Evolutionary conservation across 2,329 filamentous ascomycete species (phyloP), one percentile per base, ranked within the genome.

Genomic region (Pseudogymnoascus sp.): DNA sequence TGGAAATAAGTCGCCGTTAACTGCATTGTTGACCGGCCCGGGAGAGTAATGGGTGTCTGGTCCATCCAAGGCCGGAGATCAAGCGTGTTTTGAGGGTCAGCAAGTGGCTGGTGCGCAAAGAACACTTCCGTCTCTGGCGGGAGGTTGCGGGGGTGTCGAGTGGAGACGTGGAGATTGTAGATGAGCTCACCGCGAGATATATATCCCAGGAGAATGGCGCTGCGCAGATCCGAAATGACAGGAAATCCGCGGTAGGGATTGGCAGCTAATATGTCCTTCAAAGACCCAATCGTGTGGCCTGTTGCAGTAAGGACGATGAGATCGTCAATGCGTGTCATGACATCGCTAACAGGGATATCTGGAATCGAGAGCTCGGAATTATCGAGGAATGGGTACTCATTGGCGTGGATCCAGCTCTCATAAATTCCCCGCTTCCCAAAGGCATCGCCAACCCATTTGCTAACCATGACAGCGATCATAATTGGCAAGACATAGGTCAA

Each of bases 41-140:
- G 90, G 16, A 97, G 80, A 0, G 94, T 97, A 56, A 99, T 89
- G 0, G 94, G 94, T 0, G 94, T 99, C 75, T 97, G 93, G 75
- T 99, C 94, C 92, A 99, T 97, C 94, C 94, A 99, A 2, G 92
- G 92, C 6, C 93, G 82, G 10, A 99, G 82, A 75, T 99, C 94
- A 40, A 99, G 84, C 0, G 88, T 92, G 14, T 85, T 82, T 18
- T 82, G 79, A 0, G 90, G 89, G 70, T 96, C 91, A 0, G 89
- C 88, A 62, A 93, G 85, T 2, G 90, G 87, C 71, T 92, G 89
- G 72, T 95, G 90, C 0, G 85, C 82, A 76, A 99, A 97, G 75
- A 89, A 92, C 47, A 88, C 88, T 72, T 93, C 89, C 0, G 92
- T 89, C 65, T 89, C 86, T 0, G 82, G 80, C 0, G 87, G 80